Conservation (phyloP, 2,329 filamentous ascomycete genomes). For the Colletotrichum destructivum region DNA sequence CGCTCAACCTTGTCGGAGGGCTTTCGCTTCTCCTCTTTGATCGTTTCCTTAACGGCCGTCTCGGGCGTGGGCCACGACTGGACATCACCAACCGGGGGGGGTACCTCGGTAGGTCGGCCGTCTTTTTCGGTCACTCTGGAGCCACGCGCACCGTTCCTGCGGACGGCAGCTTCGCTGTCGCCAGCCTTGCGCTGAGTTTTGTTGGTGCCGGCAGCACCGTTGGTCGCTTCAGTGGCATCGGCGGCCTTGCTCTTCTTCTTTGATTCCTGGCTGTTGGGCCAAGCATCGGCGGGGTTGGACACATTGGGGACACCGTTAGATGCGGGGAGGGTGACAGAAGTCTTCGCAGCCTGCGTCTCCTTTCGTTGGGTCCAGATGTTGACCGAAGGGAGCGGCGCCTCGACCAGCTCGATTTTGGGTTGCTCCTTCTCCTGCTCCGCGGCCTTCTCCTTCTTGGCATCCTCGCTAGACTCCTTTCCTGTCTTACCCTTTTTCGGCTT, state of each 20-base stretch:
- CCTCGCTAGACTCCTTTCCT: conserved; percentile 58
- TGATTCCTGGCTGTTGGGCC: conserved; percentile 63
- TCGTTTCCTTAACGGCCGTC: conserved; percentile 76
- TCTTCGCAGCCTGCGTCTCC: conserved; percentile 73
- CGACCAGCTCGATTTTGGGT: conserved; percentile 77
- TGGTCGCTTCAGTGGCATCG: conserved; percentile 44
- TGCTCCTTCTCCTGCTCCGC: conserved; percentile 73
- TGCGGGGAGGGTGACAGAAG: conserved; percentile 52
- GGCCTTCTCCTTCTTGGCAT: conserved; percentile 68
- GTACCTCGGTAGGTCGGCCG: conserved; percentile 47
- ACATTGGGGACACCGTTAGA: conserved; percentile 45
- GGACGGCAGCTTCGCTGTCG: conserved; percentile 59
- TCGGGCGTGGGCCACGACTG: conserved; percentile 93
- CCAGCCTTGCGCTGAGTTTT: conserved; percentile 60
- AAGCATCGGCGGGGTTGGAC: conserved; percentile 28
- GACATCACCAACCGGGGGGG: conserved; percentile 82
- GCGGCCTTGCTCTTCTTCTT: conserved; percentile 54
- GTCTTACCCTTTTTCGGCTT: conserved; percentile 75
- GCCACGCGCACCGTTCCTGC: conserved; percentile 62
- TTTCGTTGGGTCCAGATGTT: conserved; percentile 91
- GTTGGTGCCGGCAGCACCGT: conserved; percentile 53
- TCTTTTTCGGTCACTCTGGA: conserved; percentile 60
- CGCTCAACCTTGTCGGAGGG: conserved; percentile 69
- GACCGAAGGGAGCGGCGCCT: conserved; percentile 85
- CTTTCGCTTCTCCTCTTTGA: conserved; percentile 81